Conservation (phyloP, 2,329 filamentous ascomycete genomes). For the Fusarium anguioides region DNA sequence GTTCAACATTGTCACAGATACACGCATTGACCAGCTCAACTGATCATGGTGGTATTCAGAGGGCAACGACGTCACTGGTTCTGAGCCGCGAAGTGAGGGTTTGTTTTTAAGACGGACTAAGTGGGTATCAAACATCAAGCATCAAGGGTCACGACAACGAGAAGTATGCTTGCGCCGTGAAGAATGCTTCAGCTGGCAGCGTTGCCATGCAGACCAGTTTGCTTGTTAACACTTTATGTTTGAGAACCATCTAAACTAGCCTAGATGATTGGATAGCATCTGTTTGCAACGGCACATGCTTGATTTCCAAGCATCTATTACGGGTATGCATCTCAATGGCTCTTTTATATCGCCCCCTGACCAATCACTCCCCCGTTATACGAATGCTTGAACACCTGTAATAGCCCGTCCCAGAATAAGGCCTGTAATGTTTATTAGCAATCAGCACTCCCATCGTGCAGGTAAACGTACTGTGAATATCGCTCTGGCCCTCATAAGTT, state of each 20-base stretch:
- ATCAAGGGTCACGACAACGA: background rate
- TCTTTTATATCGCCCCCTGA: conserved; percentile 23
- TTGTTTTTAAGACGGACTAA: background rate
- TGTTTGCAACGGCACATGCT: conserved; percentile 3
- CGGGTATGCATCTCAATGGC: conserved; percentile 18
- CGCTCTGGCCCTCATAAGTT: conserved; percentile 98
- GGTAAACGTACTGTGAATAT: conserved; percentile 85
- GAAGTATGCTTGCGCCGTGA: background rate
- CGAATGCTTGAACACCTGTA: conserved; percentile 83
- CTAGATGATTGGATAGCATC: background rate
- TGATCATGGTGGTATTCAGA: background rate
- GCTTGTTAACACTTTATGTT: background rate
- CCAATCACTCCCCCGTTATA: conserved; percentile 53
- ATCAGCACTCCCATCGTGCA: background rate
- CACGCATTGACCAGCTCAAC: conserved; percentile 4
- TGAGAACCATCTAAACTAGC: background rate
- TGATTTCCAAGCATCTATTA: conserved; percentile 37
- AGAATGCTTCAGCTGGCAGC: background rate
- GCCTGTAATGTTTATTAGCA: conserved; percentile 58
- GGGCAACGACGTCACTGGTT: conserved; percentile 19
- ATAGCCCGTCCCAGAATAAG: conserved; percentile 76
- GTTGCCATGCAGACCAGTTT: background rate
- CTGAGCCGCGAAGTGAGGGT: background rate
- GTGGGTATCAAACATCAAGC: conserved; percentile 6
- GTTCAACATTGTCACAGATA: background rate